phyloP scores from a whole-genome alignment of 306 rosid genomes.

The Argentina anserina region DNA sequence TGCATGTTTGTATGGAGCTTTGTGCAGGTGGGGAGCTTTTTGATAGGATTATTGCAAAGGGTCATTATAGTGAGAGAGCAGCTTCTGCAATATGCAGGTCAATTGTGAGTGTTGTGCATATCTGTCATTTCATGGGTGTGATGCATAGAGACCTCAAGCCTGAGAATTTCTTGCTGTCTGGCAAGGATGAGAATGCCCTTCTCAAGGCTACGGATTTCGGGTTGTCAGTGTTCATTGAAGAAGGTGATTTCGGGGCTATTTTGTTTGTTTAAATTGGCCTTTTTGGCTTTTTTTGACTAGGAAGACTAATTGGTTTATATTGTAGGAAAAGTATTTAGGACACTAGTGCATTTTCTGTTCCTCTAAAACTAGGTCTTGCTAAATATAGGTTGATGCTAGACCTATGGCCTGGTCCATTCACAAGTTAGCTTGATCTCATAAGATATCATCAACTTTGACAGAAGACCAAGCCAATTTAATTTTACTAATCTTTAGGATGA shows the following conservation, averaged over 20 bases:
- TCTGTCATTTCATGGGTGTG: conserved; percentile 90
- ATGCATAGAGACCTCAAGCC: conserved; percentile 95
- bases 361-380: neutral
- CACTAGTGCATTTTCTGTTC: neutral
- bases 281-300: neutral
- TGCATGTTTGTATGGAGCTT: conserved; percentile 82
- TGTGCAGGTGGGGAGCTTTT: conserved; percentile 94
- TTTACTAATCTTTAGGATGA: neutral
- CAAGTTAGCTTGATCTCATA: conserved; percentile 9
- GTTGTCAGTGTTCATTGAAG: conserved; percentile 81
- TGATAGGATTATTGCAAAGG: conserved; percentile 83
- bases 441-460: neutral
- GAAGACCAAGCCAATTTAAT: neutral
- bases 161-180: conserved; percentile 81
- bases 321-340: neutral
- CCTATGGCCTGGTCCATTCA: neutral
- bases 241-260: conserved; percentile 47
- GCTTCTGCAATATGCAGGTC: conserved; percentile 78
- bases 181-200: conserved; percentile 63
- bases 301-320: neutral
- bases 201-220: conserved; percentile 92
- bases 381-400: neutral
- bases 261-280: conserved; percentile 7
- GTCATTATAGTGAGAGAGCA: conserved; percentile 77
- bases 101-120: conserved; percentile 75